Evolutionary conservation across 305 asterid species (phyloP).

Genomic region (Solanum hybrid): DNA sequence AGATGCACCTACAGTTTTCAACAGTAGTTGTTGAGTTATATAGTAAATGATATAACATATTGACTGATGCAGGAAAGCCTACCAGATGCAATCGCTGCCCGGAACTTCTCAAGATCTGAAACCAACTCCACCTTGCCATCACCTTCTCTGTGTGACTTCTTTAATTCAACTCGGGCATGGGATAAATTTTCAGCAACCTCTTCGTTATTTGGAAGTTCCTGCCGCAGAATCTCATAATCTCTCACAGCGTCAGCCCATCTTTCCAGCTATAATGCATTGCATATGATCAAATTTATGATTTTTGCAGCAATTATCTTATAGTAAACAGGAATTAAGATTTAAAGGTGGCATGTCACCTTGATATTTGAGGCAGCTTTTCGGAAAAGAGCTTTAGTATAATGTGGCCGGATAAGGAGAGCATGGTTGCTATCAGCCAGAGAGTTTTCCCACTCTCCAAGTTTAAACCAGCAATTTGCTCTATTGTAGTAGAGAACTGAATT

Average conservation of each 20-base stretch:
- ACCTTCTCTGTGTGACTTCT: constrained; percentile 57
- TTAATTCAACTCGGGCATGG: constrained; percentile 46
- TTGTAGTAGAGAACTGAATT: constrained; percentile 84
- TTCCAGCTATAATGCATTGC: constrained; percentile 39
- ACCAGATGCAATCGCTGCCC: constrained; percentile 54
- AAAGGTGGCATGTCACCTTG: constrained; percentile 40
- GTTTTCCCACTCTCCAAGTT: constrained; percentile 68
- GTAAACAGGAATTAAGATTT: not conserved
- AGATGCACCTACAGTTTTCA: constrained; percentile 8
- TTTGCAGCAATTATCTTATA: not conserved
- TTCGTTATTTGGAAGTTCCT: constrained; percentile 45
- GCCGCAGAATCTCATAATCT: constrained; percentile 53
- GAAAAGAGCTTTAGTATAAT: constrained; percentile 75
- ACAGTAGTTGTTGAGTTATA: not conserved
- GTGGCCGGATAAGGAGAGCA: constrained; percentile 71
- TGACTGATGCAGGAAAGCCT: constrained; percentile 1
- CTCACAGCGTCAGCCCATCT: constrained; percentile 64
- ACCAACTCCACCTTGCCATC: constrained; percentile 59
- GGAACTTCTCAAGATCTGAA: constrained; percentile 48
- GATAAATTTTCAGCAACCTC: constrained; percentile 57
- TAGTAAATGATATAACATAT: not conserved
- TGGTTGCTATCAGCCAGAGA: constrained; percentile 72
- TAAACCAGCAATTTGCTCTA: constrained; percentile 94
- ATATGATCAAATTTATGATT: not conserved
- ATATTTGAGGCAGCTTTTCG: constrained; percentile 73